Evolutionary conservation across 768 basidiomycete species (phyloP).

Genomic region (Hirschioporus abietinus): DNA sequence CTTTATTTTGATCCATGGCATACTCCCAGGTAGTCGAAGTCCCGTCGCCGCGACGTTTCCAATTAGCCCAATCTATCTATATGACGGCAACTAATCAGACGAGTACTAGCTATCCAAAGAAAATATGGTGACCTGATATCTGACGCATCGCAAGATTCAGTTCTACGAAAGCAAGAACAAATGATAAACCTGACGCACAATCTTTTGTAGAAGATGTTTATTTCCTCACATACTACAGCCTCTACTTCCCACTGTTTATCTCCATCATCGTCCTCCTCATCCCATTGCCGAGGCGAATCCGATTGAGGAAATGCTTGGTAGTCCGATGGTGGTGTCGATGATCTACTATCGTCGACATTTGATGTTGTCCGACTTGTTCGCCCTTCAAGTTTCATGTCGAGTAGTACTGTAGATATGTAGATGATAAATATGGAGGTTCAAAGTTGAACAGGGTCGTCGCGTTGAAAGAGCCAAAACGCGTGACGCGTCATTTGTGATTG

Average conservation of each 20-base stretch:
- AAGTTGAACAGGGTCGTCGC: no score
- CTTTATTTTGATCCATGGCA: constrained; percentile 16
- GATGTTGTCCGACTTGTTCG: neutral
- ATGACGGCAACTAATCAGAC: neutral
- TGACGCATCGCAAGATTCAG: neutral
- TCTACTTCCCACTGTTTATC: neutral
- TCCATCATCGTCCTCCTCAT: neutral
- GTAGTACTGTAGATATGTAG: no score
- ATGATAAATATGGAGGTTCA: no score
- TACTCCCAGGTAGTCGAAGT: constrained; percentile 52
- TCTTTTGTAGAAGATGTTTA: neutral
- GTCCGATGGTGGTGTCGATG: neutral
- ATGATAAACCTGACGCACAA: neutral
- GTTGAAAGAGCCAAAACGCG: no score
- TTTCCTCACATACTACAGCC: neutral
- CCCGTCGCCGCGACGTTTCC: constrained; percentile 45
- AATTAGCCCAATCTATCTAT: constrained; percentile 49
- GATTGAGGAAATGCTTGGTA: neutral
- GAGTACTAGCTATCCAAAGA: neutral
- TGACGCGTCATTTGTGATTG: constrained; percentile 2
- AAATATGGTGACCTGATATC: neutral
- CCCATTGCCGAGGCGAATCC: neutral
- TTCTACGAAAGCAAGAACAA: neutral
- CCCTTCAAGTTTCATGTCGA: neutral
- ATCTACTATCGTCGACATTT: neutral